Evolutionary conservation across 2,329 filamentous ascomycete species (phyloP).

Genomic region (Fusarium sp.): DNA sequence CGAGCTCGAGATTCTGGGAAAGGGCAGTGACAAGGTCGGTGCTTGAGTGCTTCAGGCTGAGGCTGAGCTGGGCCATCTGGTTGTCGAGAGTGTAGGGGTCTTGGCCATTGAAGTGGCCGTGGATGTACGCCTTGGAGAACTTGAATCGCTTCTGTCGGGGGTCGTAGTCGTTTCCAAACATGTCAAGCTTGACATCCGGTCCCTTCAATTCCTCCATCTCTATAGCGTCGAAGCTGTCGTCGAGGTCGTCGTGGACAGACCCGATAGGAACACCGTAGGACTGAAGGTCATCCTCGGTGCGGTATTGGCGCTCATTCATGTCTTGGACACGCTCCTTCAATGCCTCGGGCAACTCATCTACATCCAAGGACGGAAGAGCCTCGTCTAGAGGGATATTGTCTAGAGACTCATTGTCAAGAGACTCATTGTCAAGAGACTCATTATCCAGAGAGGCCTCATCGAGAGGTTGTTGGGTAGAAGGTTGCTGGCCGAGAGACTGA

Average conservation of each 20-base stretch:
- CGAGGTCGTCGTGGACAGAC: slow-evolving; percentile 7
- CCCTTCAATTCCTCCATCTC: slow-evolving; percentile 8
- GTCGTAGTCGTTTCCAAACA: slow-evolving; percentile 21
- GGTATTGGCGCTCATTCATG: slow-evolving; percentile 7
- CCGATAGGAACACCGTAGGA: slow-evolving; percentile 17
- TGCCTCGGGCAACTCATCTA: too few species aligned
- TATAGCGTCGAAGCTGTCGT: slow-evolving; percentile 1
- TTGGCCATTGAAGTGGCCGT: slow-evolving; percentile 49
- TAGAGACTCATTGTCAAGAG: too few species aligned
- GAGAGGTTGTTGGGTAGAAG: background rate
- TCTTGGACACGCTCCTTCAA: slow-evolving; percentile 24
- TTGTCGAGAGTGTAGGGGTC: slow-evolving; percentile 49
- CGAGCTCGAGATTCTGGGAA: slow-evolving; percentile 65
- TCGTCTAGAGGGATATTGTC: too few species aligned
- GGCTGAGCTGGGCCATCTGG: slow-evolving; percentile 32
- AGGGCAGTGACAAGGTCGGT: slow-evolving; percentile 63
- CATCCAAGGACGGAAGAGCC: too few species aligned
- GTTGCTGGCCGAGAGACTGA: background rate
- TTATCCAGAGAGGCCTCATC: too few species aligned
- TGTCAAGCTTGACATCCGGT: slow-evolving; percentile 23
- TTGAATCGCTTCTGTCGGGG: slow-evolving; percentile 47
- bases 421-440: too few species aligned
- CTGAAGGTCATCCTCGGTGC: slow-evolving; percentile 29
- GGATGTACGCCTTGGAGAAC: slow-evolving; percentile 48
- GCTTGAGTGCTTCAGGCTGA: slow-evolving; percentile 43